A percentile compares a stretch with the other conserved stretches of the same genome.
These are phyloP conservation scores for Fagus crenata DNA, from an alignment of 306 rosid species.

Conservation along the genomic window DNA sequence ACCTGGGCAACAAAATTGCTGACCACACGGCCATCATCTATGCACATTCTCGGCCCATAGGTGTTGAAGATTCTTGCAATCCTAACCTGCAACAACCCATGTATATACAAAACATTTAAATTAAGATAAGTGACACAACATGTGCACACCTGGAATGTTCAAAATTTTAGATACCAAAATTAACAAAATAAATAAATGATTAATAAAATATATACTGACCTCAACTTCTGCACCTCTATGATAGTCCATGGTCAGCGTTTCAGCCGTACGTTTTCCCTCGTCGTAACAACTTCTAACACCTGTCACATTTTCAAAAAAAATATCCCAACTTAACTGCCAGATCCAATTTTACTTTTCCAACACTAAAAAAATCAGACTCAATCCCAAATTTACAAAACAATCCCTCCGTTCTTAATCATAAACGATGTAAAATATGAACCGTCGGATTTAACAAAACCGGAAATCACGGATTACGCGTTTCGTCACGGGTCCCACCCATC, in stretches of 20 bases:
- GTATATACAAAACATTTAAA: neutral
- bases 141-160: too few relatives aligned
- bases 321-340: neutral
- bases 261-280: slow-evolving; percentile 99
- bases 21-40: slow-evolving; percentile 97
- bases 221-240: slow-evolving; percentile 91
- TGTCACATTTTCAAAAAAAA: slow-evolving; percentile 39
- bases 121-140: too few relatives aligned
- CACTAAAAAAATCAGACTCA: too few relatives aligned
- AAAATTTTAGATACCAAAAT: neutral
- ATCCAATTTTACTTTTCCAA: neutral
- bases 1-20: slow-evolving; percentile 99
- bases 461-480: slow-evolving; percentile 39
- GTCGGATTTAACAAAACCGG: slow-evolving; percentile 38
- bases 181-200: neutral
- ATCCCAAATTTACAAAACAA: neutral
- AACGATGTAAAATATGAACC: neutral
- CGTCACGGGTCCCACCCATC: slow-evolving; percentile 27
- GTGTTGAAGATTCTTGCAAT: slow-evolving; percentile 99
- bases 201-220: slow-evolving; percentile 38
- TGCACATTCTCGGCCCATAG: slow-evolving; percentile 98
- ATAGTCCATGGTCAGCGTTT: slow-evolving; percentile 97
- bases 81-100: slow-evolving; percentile 61
- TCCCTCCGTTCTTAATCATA: neutral
- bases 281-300: slow-evolving; percentile 99